Conservation (phyloP, 192 early-diverging fungal genomes). For the Coemansia nantahalensis region DNA sequence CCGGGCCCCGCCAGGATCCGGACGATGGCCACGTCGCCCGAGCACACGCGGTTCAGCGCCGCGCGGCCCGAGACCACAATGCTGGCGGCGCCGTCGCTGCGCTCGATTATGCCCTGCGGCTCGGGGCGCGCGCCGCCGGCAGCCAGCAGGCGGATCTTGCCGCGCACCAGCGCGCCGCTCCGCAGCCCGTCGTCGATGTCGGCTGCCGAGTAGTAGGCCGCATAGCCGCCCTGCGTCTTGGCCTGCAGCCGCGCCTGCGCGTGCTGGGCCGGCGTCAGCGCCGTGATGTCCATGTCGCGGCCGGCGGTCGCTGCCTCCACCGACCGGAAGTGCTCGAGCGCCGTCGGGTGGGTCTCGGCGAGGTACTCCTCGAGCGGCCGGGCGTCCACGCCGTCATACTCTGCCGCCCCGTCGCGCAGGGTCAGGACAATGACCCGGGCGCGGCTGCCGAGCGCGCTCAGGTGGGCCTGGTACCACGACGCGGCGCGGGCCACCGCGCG, state of each 20-base stretch:
- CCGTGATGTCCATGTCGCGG: slow-evolving; percentile 50
- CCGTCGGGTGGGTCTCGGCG: slow-evolving; percentile 39
- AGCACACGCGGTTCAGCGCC: slow-evolving; percentile 45
- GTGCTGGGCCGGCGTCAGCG: slow-evolving; percentile 25
- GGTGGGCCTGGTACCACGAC: slow-evolving; percentile 60
- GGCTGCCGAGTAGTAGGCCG: slow-evolving; percentile 8
- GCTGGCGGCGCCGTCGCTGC: slow-evolving; percentile 45
- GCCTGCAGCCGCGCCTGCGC: slow-evolving; percentile 31
- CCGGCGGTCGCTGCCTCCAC: slow-evolving; percentile 58
- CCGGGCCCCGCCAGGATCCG: slow-evolving; percentile 46
- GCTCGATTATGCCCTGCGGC: slow-evolving; percentile 30
- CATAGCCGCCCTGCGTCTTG: slow-evolving; percentile 17
- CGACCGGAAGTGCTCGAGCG: slow-evolving; percentile 50
- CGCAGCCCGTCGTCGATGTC: slow-evolving; percentile 45
- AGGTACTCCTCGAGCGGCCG: slow-evolving; percentile 40
- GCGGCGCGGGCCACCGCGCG: slow-evolving; percentile 56
- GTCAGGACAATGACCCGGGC: slow-evolving; percentile 20
- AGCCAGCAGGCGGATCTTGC: slow-evolving; percentile 31
- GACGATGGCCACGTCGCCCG: slow-evolving; percentile 68
- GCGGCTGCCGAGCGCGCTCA: slow-evolving; percentile 23
- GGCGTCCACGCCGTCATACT: slow-evolving; percentile 15
- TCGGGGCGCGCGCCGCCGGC: slow-evolving; percentile 11
- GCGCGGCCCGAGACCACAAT: slow-evolving; percentile 63
- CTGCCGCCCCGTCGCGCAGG: slow-evolving; percentile 6
- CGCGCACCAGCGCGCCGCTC: slow-evolving; percentile 32